These are phyloP conservation scores for Tillandsia fasciculata DNA, from an alignment of 176 grass and related monocot species.

Conservation along the genomic window DNA sequence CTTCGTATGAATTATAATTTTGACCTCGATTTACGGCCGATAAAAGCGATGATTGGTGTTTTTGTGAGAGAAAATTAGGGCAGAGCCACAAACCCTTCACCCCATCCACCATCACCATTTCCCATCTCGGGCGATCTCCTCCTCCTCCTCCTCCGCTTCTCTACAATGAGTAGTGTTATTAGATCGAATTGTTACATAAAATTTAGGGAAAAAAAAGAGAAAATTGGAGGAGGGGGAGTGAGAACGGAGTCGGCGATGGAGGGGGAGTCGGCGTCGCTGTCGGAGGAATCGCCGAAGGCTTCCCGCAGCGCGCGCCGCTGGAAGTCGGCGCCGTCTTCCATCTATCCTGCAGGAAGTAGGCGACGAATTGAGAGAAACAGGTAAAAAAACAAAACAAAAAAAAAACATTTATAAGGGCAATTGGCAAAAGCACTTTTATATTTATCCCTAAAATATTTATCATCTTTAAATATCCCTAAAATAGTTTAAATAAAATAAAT, in stretches of 20 bases:
- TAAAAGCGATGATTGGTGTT: conserved; percentile 39
- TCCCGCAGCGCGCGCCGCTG: conserved; percentile 20
- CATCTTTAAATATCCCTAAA: too few relatives aligned
- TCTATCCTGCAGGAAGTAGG: not conserved
- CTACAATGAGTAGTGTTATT: not conserved
- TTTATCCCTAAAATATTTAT: too few relatives aligned
- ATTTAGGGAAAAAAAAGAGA: not conserved
- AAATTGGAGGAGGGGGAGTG: not conserved
- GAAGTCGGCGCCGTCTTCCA: conserved; percentile 12
- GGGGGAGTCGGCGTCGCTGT: conserved; percentile 15
- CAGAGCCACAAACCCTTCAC: conserved; percentile 51
- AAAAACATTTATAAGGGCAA: too few relatives aligned
- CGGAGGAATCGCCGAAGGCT: conserved; percentile 48
- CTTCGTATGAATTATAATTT: not conserved
- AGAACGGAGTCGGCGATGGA: not conserved
- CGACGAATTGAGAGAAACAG: not conserved
- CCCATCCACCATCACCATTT: conserved; percentile 26
- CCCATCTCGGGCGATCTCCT: conserved; percentile 25
- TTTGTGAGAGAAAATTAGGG: conserved; percentile 31
- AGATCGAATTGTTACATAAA: too few relatives aligned
- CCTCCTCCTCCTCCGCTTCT: not conserved
- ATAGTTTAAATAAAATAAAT: too few relatives aligned
- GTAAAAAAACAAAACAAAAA: too few relatives aligned
- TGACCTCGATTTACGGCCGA: conserved; percentile 36
- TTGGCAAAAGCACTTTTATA: too few relatives aligned